Evolutionary conservation across 2,329 filamentous ascomycete species (phyloP).

Genomic region (Neofusicoccum kwambonambiense): DNA sequence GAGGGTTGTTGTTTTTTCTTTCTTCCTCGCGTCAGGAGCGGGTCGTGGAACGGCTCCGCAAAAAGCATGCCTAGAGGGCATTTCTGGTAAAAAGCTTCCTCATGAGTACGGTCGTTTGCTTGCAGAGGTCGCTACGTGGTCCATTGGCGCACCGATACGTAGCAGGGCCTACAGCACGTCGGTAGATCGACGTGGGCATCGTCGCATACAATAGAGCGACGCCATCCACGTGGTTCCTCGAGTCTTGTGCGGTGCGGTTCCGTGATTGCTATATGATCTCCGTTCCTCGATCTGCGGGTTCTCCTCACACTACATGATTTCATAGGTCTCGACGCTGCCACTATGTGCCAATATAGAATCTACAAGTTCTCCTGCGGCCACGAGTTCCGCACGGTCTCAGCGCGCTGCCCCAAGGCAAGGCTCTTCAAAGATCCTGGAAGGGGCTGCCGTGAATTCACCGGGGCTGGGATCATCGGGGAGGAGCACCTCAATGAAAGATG

Average conservation of each 20-base stretch:
- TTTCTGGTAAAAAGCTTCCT: too few relatives aligned
- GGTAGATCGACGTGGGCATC: too few relatives aligned
- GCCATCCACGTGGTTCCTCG: too few relatives aligned
- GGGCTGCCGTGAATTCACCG: background rate
- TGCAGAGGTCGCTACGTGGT: too few relatives aligned
- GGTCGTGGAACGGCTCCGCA: background rate
- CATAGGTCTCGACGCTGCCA: background rate
- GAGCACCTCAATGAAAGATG: background rate
- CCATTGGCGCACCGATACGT: too few relatives aligned
- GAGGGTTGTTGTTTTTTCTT: background rate
- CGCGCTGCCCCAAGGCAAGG: background rate
- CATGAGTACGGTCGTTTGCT: too few relatives aligned
- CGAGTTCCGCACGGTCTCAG: background rate
- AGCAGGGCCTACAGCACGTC: too few relatives aligned
- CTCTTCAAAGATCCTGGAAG: background rate
- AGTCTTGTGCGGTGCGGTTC: too few relatives aligned
- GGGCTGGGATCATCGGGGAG: background rate
- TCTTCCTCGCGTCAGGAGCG: background rate
- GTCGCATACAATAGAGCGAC: too few relatives aligned
- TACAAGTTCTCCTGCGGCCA: background rate
- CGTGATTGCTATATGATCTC: too few relatives aligned
- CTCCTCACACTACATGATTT: too few relatives aligned
- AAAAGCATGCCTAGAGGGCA: background rate
- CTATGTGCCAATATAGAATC: slow-evolving; percentile 2
- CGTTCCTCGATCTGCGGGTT: too few relatives aligned